Evolutionary conservation across 192 early-diverging fungal species (phyloP), one percentile per base, ranked within the genome.

Genomic region (Chytriomyces sp.): DNA sequence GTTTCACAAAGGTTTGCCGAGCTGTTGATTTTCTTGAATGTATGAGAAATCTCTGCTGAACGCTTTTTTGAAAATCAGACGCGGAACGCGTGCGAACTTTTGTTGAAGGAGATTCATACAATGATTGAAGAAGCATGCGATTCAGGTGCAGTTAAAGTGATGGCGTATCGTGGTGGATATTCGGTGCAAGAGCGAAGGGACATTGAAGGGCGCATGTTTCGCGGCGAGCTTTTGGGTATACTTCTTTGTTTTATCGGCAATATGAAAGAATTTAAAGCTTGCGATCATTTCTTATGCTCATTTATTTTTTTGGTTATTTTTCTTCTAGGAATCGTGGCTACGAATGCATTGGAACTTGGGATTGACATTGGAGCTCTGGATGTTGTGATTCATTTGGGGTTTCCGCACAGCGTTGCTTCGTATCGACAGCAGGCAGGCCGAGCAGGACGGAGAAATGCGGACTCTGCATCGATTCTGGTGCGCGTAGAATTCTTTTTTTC

Each of bases 111-210:
- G 53, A 13, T 74, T 11, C 53, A 77, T 48, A 13, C 69, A 43
- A 28, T 44, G 5, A 8, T 26, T 45, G 68, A 76, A 2, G 43
- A 45, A 23, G 47, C 84, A 10, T 20, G 8, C 11, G 59, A 44
- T 62, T 63, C 61, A 35, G 26, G 11, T 13, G 26, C 16, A 1
- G 49, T 77, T 16, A 69, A 66, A 7, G 81, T 93, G 5, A 86
- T 92, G 84, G 78, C 85, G 26, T 96, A 96, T 73, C 89, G 94
- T 10, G 94, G 87, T 11, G 94, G 94, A 18, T 96, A 96, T 82
- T 86, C 80, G 2, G 79, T 84, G 13, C 81, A 81, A 10, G 91
- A 93, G 67, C 81, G 94, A 48, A 75, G 93, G 18, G 69, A 84
- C 7, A 96, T 95, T 24, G 94, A 96, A 79, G 67, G 73, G 8